Conservation (phyloP, 768 basidiomycete genomes). For the Mycena belliarum region DNA sequence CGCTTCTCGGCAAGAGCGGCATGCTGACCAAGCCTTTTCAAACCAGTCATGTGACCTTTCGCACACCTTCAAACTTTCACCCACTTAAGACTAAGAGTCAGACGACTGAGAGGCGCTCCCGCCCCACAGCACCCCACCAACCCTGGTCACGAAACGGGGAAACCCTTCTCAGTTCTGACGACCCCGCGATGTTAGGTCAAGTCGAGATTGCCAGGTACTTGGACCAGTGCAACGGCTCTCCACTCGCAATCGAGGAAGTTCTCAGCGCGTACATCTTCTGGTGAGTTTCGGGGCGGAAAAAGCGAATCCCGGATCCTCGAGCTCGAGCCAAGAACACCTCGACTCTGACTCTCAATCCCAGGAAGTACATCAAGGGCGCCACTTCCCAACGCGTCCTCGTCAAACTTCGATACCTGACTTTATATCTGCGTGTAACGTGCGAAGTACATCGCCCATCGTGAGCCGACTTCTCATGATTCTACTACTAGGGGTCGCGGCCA, state of each 20-base stretch:
- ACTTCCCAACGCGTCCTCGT: slow-evolving; percentile 14
- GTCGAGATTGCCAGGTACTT: slow-evolving; percentile 6
- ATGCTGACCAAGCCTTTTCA: too few relatives aligned
- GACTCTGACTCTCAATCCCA: neutral
- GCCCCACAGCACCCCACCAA: too few relatives aligned
- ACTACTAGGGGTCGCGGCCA: slow-evolving; percentile 9
- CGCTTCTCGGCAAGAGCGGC: too few relatives aligned
- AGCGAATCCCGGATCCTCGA: neutral
- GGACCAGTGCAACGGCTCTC: slow-evolving; percentile 12
- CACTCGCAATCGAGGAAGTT: slow-evolving; percentile 16
- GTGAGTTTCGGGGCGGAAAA: neutral
- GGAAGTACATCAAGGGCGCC: slow-evolving; percentile 20
- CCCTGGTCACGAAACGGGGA: too few relatives aligned
- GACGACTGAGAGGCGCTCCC: too few relatives aligned
- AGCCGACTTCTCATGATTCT: neutral
- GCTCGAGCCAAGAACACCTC: neutral
- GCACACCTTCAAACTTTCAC: too few relatives aligned
- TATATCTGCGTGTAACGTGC: slow-evolving; percentile 17
- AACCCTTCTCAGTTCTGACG: too few relatives aligned
- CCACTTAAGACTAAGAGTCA: too few relatives aligned
- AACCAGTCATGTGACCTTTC: too few relatives aligned
- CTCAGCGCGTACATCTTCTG: slow-evolving; percentile 19
- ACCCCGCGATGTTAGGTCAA: slow-evolving; percentile 22
- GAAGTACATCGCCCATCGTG: neutral
- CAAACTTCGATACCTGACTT: slow-evolving; percentile 11